Conservation (phyloP, 345 rosid genomes). For the Anacardium occidentale region DNA sequence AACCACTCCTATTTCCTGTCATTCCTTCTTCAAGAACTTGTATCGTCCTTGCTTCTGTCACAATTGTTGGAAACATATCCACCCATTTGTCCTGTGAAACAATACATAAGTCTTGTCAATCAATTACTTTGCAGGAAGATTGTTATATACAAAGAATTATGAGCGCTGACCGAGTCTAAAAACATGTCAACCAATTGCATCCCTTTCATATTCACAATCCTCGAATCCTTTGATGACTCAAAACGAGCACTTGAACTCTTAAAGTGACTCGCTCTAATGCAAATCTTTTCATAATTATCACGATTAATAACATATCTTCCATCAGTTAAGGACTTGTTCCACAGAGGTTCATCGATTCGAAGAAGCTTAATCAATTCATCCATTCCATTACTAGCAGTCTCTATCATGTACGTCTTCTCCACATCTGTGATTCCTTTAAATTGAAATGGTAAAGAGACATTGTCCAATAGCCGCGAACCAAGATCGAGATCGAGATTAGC, state of each 20-base stretch:
- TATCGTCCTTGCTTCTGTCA: conserved; percentile 45
- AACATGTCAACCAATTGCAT: conserved; percentile 42
- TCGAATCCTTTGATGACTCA: conserved; percentile 63
- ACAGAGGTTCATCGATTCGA: conserved; percentile 43
- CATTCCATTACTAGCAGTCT: conserved; percentile 46
- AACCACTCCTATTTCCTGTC: conserved; percentile 31
- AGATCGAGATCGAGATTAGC: conserved; percentile 16
- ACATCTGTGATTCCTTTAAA: conserved; percentile 21
- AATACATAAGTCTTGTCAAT: neutral
- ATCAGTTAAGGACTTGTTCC: conserved; percentile 42
- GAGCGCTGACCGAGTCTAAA: conserved; percentile 48
- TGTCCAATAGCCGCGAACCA: neutral
- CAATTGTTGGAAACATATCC: conserved; percentile 67
- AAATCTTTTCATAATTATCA: conserved; percentile 40
- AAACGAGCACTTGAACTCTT: conserved; percentile 36
- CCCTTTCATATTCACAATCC: conserved; percentile 42
- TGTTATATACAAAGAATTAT: no score
- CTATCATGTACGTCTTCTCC: conserved; percentile 40
- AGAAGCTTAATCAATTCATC: conserved; percentile 54
- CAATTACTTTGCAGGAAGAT: no score
- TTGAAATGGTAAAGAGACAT: neutral
- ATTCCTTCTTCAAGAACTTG: conserved; percentile 38
- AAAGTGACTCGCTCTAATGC: conserved; percentile 28
- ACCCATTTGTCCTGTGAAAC: conserved; percentile 55
- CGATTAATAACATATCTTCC: conserved; percentile 41